These are phyloP conservation scores for Tympanopsis confertula DNA, from an alignment of 2,329 filamentous ascomycete genomes.

Conservation along the genomic window DNA sequence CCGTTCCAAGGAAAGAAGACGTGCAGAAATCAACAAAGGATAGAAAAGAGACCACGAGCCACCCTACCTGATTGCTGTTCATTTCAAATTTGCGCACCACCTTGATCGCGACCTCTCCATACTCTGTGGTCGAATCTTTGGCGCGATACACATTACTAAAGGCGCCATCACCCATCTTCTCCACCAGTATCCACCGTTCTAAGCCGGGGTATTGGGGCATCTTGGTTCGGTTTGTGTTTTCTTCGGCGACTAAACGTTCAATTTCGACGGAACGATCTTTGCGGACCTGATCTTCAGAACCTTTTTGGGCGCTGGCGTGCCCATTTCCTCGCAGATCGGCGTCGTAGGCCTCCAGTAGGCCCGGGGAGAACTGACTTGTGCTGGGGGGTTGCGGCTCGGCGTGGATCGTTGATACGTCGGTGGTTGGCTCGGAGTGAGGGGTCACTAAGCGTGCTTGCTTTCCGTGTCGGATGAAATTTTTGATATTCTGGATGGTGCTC, in stretches of 20 bases:
- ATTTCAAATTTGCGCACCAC: constrained; percentile 98
- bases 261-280: constrained; percentile 56
- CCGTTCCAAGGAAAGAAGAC: background rate
- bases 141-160: constrained; percentile 98
- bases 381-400: background rate
- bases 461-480: constrained; percentile 1
- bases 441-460: background rate
- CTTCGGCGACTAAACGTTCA: constrained; percentile 79
- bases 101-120: constrained; percentile 86
- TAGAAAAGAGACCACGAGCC: constrained; percentile 12
- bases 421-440: background rate
- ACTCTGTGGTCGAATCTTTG: constrained; percentile 58
- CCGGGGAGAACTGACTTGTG: background rate
- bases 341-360: background rate
- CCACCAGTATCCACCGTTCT: constrained; percentile 73
- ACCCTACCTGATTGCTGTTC: constrained; percentile 84
- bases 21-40: background rate
- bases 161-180: constrained; percentile 98
- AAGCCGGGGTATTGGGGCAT: constrained; percentile 77
- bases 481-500: constrained; percentile 1
- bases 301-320: background rate
- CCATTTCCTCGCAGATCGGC: background rate
- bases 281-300: constrained; percentile 13
- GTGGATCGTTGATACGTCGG: background rate
- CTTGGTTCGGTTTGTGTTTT: constrained; percentile 74